Evolutionary conservation across 1,284 basidiomycete species (phyloP), one percentile per base, ranked within the genome.

Genomic region (Farysia itapuensis): DNA sequence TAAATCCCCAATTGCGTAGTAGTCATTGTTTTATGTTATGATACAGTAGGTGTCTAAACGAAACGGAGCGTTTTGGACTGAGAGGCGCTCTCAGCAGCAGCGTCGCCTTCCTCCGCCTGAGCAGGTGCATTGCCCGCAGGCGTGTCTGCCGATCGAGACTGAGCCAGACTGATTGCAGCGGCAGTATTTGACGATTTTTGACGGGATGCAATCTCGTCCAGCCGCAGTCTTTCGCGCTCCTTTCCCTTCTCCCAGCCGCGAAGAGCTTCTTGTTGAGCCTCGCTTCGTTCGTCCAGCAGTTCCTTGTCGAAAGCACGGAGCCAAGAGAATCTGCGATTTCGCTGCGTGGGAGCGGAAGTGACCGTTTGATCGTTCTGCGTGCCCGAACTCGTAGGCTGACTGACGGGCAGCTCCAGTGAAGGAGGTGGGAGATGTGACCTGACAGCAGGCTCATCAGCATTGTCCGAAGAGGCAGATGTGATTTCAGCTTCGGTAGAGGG

Each of bases 231-330:
- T 30, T 60, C 56, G 9, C 21, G 31, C 29, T 40, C n/a, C 36
- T 52, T 33, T 11, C 50, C 50, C 16, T 23, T 40, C 33, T 52
- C 36, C 56, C 56, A 60, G 6, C 56, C 56, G 11, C 37, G n/a
- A 13, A 25, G n/a, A 8, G 56, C 56, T 35, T 60, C 56, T 14
- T 30, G 21, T 13, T 35, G 35, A 3, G 56, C 56, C 21, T 60
- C 49, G 6, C 30, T 26, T 9, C 56, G 24, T 22, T 60, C 56
- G 3, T 46, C 30, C 20, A 22, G 37, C 23, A 60, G 43, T 36
- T 60, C 56, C 24, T 53, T 53, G 13, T 41, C 56, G 19, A 60
- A 41, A 2, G 50, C 49, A 9, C 56, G 39, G 12, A 53, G 29
- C 15, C 52, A 41, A 9, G 49, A 45, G 20, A 49, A 53, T 3